Evolutionary conservation across 2,329 filamentous ascomycete species (phyloP).

Genomic region (Alternaria triticimaculans): DNA sequence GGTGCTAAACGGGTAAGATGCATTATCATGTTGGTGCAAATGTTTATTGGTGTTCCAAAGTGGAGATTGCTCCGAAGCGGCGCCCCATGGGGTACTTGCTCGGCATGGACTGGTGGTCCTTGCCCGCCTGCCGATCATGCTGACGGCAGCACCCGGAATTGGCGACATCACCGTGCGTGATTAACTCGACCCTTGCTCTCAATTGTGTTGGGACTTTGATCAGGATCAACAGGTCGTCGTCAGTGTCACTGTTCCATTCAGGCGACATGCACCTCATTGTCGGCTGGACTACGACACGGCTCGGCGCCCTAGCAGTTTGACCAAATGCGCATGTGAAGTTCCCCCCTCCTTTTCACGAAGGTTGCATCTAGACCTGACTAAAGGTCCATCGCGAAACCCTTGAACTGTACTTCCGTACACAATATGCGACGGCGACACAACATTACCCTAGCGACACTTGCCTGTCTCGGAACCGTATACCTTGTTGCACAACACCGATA

Average conservation of each 20-base stretch:
- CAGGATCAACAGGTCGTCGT: not conserved
- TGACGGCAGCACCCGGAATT: not conserved
- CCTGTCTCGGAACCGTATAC: constrained; percentile 7
- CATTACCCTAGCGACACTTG: constrained; percentile 12
- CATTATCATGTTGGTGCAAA: not conserved
- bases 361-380: not conserved
- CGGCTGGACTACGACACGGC: not conserved
- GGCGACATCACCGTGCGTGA: constrained; percentile 4
- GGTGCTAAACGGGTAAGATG: not conserved
- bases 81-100: constrained; percentile 13
- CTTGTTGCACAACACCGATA: constrained; percentile 4
- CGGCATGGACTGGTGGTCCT: constrained; percentile 5
- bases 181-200: not conserved
- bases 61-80: constrained; percentile 18
- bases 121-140: constrained; percentile 9
- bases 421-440: constrained; percentile 15
- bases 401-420: not conserved
- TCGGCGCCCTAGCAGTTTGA: not conserved
- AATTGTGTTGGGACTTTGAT: not conserved
- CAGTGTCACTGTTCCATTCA: not conserved
- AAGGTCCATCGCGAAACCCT: not conserved
- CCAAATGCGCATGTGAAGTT: not conserved
- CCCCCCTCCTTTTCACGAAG: not conserved
- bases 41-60: constrained; percentile 21
- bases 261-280: not conserved